A percentile compares a stretch with the other conserved stretches of the same genome.
Evolutionary conservation across 2,329 filamentous ascomycete genomes (phyloP).

Genomic region (Didymella lethalis): DNA sequence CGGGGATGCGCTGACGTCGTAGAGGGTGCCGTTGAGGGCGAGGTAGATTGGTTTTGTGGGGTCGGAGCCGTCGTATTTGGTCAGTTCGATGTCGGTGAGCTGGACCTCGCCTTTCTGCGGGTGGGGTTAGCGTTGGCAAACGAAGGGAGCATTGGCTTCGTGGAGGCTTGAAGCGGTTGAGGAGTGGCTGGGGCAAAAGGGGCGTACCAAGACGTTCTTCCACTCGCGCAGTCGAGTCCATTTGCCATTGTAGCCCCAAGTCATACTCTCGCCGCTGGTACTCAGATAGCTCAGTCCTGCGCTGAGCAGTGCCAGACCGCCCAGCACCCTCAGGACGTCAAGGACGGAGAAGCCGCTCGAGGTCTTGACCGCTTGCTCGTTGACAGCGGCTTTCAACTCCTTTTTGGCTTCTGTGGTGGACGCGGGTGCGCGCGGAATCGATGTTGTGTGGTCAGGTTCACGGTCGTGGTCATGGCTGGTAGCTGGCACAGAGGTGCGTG

Average conservation of each 20-base stretch:
- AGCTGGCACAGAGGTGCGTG: neutral
- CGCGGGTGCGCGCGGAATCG: slow-evolving; percentile 13
- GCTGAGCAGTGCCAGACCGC: slow-evolving; percentile 71
- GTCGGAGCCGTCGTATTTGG: slow-evolving; percentile 79
- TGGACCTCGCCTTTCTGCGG: slow-evolving; percentile 60
- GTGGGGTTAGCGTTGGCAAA: neutral
- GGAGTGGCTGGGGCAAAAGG: neutral
- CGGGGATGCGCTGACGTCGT: slow-evolving; percentile 75
- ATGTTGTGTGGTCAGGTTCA: neutral
- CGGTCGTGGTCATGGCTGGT: slow-evolving; percentile 6
- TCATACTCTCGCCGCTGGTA: slow-evolving; percentile 67
- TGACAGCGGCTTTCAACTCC: slow-evolving; percentile 36
- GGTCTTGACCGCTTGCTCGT: slow-evolving; percentile 33
- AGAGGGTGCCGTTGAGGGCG: slow-evolving; percentile 86
- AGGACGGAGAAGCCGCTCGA: slow-evolving; percentile 52
- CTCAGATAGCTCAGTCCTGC: slow-evolving; percentile 78
- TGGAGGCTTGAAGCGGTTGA: neutral
- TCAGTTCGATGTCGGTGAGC: slow-evolving; percentile 78
- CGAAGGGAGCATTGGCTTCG: no score
- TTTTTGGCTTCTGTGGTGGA: slow-evolving; percentile 35
- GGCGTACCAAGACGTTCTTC: slow-evolving; percentile 43
- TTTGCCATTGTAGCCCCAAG: slow-evolving; percentile 51
- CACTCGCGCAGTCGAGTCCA: slow-evolving; percentile 49
- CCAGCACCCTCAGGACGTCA: slow-evolving; percentile 74
- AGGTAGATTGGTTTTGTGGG: slow-evolving; percentile 82